A percentile compares a stretch with the other conserved stretches of the same genome.
Conservation (phyloP, 2,329 filamentous ascomycete species). For the Periconia sp. region DNA sequence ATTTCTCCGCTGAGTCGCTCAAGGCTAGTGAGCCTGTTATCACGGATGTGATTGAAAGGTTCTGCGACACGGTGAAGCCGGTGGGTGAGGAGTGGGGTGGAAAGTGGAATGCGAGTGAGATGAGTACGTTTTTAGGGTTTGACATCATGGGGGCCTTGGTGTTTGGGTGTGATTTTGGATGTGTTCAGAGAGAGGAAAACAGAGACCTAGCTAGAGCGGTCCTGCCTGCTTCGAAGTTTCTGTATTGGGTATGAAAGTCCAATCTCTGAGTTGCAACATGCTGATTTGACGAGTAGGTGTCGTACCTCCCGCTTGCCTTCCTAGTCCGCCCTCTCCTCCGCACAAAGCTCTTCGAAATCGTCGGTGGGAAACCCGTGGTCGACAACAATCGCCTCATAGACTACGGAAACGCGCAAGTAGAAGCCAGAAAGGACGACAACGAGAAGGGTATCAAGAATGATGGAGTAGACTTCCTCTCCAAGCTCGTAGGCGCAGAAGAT, state of each 20-base stretch:
- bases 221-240: conserved; percentile 23
- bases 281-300: conserved; percentile 13
- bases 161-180: conserved; percentile 44
- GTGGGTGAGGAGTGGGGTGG: conserved; percentile 38
- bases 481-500: conserved; percentile 49
- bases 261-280: neutral
- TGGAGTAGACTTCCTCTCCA: conserved; percentile 49
- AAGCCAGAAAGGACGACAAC: neutral
- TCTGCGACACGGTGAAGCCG: conserved; percentile 31
- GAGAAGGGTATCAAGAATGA: conserved; percentile 17
- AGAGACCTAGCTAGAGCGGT: conserved; percentile 30
- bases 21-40: conserved; percentile 48
- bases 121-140: conserved; percentile 49
- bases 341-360: conserved; percentile 22
- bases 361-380: conserved; percentile 25
- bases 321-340: conserved; percentile 25
- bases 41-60: conserved; percentile 42
- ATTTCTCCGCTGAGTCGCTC: conserved; percentile 49
- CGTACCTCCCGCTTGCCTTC: conserved; percentile 21
- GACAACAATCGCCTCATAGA: conserved; percentile 34
- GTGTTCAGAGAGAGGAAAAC: conserved; percentile 39
- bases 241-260: conserved; percentile 27
- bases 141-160: conserved; percentile 55
- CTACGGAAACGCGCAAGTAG: conserved; percentile 21
- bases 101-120: conserved; percentile 48